phyloP scores from a whole-genome alignment of 163 green algal genomes.

The Scenedesmus sp. region DNA sequence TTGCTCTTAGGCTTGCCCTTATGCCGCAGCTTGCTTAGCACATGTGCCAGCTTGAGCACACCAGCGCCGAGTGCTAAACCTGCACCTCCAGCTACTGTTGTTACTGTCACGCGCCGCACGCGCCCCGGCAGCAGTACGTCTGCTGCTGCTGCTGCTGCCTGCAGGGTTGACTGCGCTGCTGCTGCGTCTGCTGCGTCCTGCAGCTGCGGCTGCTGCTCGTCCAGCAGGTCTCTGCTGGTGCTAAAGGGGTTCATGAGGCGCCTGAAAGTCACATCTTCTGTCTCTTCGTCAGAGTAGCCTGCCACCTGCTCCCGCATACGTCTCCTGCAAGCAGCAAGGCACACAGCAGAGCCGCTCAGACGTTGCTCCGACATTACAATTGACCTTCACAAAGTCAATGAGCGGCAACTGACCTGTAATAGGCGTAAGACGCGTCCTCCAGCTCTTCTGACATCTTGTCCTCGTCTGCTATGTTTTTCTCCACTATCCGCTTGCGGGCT shows the following conservation, averaged over 20 bases:
- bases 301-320: constrained; percentile 34
- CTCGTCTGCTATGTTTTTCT: constrained; percentile 57
- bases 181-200: constrained; percentile 14
- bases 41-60: constrained; percentile 33
- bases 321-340: neutral
- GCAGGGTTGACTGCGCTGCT: neutral
- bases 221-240: constrained; percentile 19
- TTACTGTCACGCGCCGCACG: constrained; percentile 12
- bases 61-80: constrained; percentile 38
- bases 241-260: constrained; percentile 35
- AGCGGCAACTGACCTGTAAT: constrained; percentile 45
- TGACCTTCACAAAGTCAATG: neutral
- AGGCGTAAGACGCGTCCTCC: constrained; percentile 64
- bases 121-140: constrained; percentile 14
- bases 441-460: constrained; percentile 66
- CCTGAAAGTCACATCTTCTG: constrained; percentile 47
- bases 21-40: constrained; percentile 28
- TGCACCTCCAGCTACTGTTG: constrained; percentile 27
- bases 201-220: neutral
- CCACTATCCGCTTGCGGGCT: constrained; percentile 51
- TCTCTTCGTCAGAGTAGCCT: constrained; percentile 47
- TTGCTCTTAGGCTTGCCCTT: constrained; percentile 32
- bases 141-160: constrained; percentile 7
- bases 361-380: neutral
- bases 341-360: neutral